phyloP scores from a whole-genome alignment of 768 basidiomycete genomes.

The Suillus paluster region DNA sequence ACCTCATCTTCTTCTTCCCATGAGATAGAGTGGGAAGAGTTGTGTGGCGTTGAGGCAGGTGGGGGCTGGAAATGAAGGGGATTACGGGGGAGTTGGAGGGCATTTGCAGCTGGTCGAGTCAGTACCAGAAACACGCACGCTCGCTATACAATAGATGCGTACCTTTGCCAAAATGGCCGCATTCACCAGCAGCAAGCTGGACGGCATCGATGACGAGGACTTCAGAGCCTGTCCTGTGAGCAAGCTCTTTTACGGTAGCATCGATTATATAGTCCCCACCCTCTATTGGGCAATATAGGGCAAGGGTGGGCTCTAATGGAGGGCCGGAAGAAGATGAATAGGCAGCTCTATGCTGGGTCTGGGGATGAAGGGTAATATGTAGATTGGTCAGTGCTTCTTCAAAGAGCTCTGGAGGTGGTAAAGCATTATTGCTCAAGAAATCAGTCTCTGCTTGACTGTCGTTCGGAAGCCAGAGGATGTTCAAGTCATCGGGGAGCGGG shows the following conservation, averaged over 20 bases:
- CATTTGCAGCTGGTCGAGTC: constrained; percentile 60
- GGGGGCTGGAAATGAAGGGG: constrained; percentile 68
- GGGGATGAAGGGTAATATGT: constrained; percentile 77
- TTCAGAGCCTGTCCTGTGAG: constrained; percentile 73
- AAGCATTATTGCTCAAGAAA: constrained; percentile 33
- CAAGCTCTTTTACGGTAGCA: constrained; percentile 78
- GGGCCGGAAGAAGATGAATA: constrained; percentile 58
- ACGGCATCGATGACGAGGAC: constrained; percentile 84
- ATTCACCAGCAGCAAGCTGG: constrained; percentile 87
- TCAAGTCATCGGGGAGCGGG: constrained; percentile 57
- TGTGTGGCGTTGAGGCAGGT: constrained; percentile 26
- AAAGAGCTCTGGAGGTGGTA: constrained; percentile 78
- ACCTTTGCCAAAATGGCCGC: constrained; percentile 86
- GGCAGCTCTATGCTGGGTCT: constrained; percentile 75
- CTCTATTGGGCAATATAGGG: constrained; percentile 79
- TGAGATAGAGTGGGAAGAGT: constrained; percentile 24
- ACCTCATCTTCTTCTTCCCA: constrained; percentile 52
- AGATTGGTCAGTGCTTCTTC: constrained; percentile 78
- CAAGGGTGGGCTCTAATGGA: constrained; percentile 79
- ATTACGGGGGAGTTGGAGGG: constrained; percentile 70
- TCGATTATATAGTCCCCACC: constrained; percentile 86
- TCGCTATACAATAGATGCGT: constrained; percentile 13
- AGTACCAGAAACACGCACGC: neutral
- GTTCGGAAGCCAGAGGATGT: constrained; percentile 71
- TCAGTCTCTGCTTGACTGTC: constrained; percentile 22